Conservation (phyloP, 225 moss, liverwort and hornwort genomes). For the Rhytidiadelphus loreus region DNA sequence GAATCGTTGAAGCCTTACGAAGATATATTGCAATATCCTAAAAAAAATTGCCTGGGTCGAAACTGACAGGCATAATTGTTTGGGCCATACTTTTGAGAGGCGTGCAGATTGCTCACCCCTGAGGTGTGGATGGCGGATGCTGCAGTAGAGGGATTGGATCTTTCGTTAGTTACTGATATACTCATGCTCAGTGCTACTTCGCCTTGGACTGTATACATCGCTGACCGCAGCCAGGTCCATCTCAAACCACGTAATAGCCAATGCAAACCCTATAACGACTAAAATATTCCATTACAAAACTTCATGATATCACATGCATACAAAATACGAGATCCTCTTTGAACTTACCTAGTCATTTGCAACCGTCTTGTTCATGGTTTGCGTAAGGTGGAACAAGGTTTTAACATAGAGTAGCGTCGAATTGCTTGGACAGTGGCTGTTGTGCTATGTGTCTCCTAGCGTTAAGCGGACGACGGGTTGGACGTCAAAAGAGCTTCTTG, state of each 20-base stretch:
- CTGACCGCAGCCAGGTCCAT: conserved; percentile 47
- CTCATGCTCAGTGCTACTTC: conserved; percentile 67
- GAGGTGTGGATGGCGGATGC: conserved; percentile 37
- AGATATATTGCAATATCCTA: background rate
- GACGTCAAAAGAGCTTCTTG: conserved; percentile 48
- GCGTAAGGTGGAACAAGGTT: background rate
- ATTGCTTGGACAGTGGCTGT: conserved; percentile 35
- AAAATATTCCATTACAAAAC: background rate
- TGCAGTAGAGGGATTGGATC: conserved; percentile 47
- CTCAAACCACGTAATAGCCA: conserved; percentile 6
- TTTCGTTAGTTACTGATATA: conserved; percentile 53
- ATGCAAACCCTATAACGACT: background rate
- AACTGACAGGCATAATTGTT: background rate
- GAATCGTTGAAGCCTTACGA: background rate
- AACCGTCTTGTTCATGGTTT: background rate
- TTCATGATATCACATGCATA: background rate
- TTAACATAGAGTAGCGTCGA: background rate
- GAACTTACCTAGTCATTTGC: background rate
- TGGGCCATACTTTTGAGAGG: conserved; percentile 1
- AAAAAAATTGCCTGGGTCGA: background rate
- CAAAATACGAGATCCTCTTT: background rate
- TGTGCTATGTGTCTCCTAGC: conserved; percentile 50
- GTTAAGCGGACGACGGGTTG: conserved; percentile 45
- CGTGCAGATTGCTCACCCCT: conserved; percentile 16
- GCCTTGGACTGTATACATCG: conserved; percentile 56